Evolutionary conservation across 2,329 filamentous ascomycete genomes (phyloP).

Genomic region (Pseudomassariella vexata): DNA sequence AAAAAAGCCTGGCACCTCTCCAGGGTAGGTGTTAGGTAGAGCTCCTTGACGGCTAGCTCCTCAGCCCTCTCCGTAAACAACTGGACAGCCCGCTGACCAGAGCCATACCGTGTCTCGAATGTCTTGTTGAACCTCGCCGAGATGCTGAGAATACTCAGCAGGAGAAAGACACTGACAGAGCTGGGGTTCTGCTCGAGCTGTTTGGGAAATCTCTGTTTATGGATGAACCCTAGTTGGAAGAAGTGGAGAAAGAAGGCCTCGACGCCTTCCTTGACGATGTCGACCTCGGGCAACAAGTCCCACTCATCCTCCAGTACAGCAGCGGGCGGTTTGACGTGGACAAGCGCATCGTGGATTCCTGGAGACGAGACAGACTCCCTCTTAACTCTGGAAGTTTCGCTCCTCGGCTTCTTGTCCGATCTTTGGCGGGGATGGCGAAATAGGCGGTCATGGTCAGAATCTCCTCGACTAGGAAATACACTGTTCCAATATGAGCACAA

Average conservation of each 20-base stretch:
- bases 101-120: conserved; percentile 41
- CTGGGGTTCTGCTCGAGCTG: conserved; percentile 39
- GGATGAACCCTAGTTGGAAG: conserved; percentile 55
- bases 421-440: conserved; percentile 50
- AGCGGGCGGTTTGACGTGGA: conserved; percentile 28
- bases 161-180: conserved; percentile 48
- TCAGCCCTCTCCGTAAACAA: conserved; percentile 48
- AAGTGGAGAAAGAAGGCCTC: conserved; percentile 48
- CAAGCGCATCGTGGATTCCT: conserved; percentile 14
- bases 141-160: conserved; percentile 50
- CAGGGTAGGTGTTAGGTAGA: conserved; percentile 47
- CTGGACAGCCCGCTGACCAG: conserved; percentile 45
- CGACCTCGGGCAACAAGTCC: conserved; percentile 42
- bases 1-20: conserved; percentile 55
- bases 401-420: conserved; percentile 37
- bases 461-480: conserved; percentile 45
- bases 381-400: conserved; percentile 18
- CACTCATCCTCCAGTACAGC: conserved; percentile 37
- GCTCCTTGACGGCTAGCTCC: conserved; percentile 38
- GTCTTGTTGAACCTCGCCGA: conserved; percentile 48
- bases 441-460: conserved; percentile 47
- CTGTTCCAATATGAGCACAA: conserved; percentile 23
- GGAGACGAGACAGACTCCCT: conserved; percentile 17
- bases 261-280: conserved; percentile 46
- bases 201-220: conserved; percentile 43